Percentiles rank a stretch among this genome's conserved stretches.
Conservation (phyloP, 352 stramenopile genomes). For the Globisporangium echinulatum region DNA sequence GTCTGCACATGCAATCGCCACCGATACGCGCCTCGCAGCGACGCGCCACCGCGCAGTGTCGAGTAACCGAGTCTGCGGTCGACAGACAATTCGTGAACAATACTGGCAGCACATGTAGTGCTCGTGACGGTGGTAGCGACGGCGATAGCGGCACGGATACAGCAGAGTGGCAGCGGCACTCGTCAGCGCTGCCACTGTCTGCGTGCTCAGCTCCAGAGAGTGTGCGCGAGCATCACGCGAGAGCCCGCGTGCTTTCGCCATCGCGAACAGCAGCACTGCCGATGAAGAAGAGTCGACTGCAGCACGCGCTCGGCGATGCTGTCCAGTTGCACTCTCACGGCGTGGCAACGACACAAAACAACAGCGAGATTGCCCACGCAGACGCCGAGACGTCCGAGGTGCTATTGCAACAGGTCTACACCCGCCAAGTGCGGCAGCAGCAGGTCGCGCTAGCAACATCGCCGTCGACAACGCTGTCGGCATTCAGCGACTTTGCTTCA, state of each 20-base stretch:
- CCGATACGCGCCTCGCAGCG: no score
- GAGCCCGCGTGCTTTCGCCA: no score
- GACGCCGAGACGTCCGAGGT: no score
- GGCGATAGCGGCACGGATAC: background rate
- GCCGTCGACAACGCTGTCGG: background rate
- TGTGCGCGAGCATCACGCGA: background rate
- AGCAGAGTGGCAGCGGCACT: background rate
- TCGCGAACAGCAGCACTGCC: background rate
- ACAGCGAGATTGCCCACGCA: background rate
- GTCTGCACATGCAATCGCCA: no score
- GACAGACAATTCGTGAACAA: no score
- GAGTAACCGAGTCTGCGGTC: no score
- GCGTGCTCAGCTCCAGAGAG: background rate
- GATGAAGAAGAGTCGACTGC: constrained; percentile 17
- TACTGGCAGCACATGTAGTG: background rate
- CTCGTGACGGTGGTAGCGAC: background rate
- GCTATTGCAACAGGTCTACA: background rate
- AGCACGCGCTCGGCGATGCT: constrained; percentile 14
- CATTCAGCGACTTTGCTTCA: background rate
- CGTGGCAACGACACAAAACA: background rate
- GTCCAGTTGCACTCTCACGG: background rate
- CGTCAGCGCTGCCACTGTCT: background rate
- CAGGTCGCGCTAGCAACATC: background rate
- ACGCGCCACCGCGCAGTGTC: no score
- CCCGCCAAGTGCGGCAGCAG: background rate